Base-by-base conservation (phyloP, 179 eudicot genomes). In the Corrigiola litoralis region DNA sequence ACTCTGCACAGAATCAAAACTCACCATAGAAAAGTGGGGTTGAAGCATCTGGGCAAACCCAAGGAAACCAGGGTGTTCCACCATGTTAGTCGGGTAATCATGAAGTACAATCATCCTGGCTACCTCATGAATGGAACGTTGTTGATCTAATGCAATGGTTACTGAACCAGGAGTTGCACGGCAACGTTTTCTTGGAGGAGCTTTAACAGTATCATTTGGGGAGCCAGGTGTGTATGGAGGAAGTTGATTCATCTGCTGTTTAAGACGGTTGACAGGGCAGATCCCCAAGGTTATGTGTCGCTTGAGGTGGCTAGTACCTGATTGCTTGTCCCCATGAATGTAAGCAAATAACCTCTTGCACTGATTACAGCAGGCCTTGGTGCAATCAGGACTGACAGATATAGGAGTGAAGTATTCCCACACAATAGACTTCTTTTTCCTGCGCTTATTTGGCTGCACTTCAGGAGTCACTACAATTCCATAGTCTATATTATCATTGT, bases 291-390 rank as follows among this genome's bases (percentile, higher is more conserved):
- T 52, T 71, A 94, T 81, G 79, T 94, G 99, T 63, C 97, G 79
- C 68, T 81, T 94, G 56, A 94, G 87, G 76, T 94, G 99, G 80
- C 99, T 94, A 28, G 99, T 94, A 13, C 99, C 99, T 14, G 95
- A 80, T 49, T 77, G 61, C 67, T 87, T 94, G 55, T 86, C 62
- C 14, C 94, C 97, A 18, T 68, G 72, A 47, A 80, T 83, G 72
- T 94, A 94, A 58, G 96, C 95, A 77, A 86, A 94, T 37, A 94
- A 77, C 65, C 71, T 94, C 40, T 86, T 81, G 82, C 99, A 94
- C 70, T 83, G 81, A 31, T 85, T 94, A 72, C 99, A 94, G 63
- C 62, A 71, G 42, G 99, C 99, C 71, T 82, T 80, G 37, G 71
- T 77, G 75, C 84, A 79, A 44, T 49, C 83, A 48, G 79, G 71